phyloP scores from a whole-genome alignment of 257 asterid genomes.

The Fraxinus quadrangulata region DNA sequence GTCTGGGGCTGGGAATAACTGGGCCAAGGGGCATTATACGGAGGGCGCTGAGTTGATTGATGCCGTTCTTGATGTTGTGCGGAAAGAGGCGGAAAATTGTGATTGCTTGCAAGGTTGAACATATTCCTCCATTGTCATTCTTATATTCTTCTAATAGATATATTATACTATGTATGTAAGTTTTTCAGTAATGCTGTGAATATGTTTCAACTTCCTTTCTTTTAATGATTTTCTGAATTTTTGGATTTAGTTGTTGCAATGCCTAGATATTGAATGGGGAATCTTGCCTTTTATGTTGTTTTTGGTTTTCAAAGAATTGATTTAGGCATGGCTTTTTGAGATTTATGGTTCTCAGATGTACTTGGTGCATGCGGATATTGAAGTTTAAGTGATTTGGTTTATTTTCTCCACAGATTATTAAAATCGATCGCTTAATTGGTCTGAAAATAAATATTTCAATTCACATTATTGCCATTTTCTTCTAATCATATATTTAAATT shows the following conservation, averaged over 20 bases:
- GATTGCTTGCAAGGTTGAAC: slow-evolving; percentile 86
- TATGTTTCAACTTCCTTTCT: neutral
- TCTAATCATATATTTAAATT: neutral
- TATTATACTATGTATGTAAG: neutral
- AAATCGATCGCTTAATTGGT: neutral
- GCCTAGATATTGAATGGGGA: too few relatives aligned
- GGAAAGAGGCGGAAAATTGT: slow-evolving; percentile 86
- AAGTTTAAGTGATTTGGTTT: neutral
- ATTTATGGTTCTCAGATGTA: neutral
- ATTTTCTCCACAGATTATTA: neutral
- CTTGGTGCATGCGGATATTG: neutral
- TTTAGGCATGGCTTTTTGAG: neutral
- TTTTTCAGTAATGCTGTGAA: slow-evolving; percentile 2
- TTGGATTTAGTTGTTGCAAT: too few relatives aligned
- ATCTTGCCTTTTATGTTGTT: neutral
- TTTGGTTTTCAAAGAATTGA: neutral
- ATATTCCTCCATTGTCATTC: neutral
- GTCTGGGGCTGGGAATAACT: slow-evolving; percentile 87
- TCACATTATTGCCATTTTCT: neutral
- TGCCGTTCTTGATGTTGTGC: slow-evolving; percentile 80
- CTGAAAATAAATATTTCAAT: neutral
- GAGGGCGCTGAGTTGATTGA: slow-evolving; percentile 94
- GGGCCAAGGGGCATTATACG: slow-evolving; percentile 92
- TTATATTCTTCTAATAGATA: neutral
- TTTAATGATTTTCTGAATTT: neutral